A percentile compares a stretch with the other conserved stretches of the same genome.
These are phyloP conservation scores for Stereocaulon alpinum DNA, from an alignment of 495 filamentous ascomycete species.

Conservation along the genomic window DNA sequence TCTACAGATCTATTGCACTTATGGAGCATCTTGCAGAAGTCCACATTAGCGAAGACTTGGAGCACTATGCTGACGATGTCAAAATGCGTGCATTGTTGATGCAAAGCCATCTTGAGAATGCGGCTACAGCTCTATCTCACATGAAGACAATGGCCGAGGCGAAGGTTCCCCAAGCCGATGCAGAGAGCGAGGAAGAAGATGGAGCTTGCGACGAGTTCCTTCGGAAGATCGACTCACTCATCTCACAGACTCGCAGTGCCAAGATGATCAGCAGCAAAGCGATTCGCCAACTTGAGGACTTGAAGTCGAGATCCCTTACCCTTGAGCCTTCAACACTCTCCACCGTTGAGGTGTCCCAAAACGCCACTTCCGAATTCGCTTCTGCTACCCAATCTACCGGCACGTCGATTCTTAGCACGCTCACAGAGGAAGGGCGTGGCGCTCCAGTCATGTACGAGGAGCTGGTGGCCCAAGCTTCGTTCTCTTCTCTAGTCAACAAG, in stretches of 20 bases:
- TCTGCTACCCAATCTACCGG: conserved; percentile 57
- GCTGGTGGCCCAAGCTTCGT: conserved; percentile 48
- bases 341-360: conserved; percentile 52
- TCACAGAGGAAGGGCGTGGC: conserved; percentile 64
- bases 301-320: conserved; percentile 66
- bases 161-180: conserved; percentile 41
- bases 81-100: conserved; percentile 65
- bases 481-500: conserved; percentile 57
- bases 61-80: conserved; percentile 70
- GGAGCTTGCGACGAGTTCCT: conserved; percentile 57
- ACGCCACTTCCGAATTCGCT: conserved; percentile 54
- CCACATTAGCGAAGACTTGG: conserved; percentile 59
- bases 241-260: conserved; percentile 65
- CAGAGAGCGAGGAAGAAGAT: conserved; percentile 43
- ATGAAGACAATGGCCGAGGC: conserved; percentile 48
- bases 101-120: conserved; percentile 73
- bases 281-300: conserved; percentile 63
- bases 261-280: conserved; percentile 81
- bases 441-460: conserved; percentile 57
- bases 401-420: conserved; percentile 48
- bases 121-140: conserved; percentile 55
- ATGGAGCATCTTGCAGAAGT: conserved; percentile 76
- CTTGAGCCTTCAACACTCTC: conserved; percentile 47
- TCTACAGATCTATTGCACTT: conserved; percentile 55
- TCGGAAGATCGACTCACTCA: conserved; percentile 60